Conservation (phyloP, 2,329 filamentous ascomycete genomes). For the Epichloe gansuensis region DNA sequence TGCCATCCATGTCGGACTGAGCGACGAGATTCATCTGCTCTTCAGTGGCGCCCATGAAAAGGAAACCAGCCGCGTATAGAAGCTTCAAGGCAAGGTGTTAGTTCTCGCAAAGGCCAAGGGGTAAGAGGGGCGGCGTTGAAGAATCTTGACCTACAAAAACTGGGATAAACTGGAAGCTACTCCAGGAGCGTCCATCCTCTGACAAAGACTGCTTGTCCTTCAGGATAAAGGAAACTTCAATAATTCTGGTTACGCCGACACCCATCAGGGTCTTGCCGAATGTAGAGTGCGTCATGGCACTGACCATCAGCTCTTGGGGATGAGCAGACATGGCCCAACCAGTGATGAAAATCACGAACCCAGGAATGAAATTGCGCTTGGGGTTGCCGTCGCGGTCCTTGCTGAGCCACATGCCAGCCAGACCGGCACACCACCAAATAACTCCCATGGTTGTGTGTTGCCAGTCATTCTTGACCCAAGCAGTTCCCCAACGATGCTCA, state of each 20-base stretch:
- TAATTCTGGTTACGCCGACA: constrained; percentile 69
- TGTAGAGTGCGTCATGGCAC: constrained; percentile 74
- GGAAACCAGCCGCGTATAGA: constrained; percentile 80
- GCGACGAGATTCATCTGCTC: constrained; percentile 81
- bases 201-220: constrained; percentile 55
- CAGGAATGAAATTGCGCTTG: constrained; percentile 86
- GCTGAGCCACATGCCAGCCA: constrained; percentile 88
- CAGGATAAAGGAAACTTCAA: constrained; percentile 84
- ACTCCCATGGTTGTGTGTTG: constrained; percentile 99
- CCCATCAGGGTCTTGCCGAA: constrained; percentile 96
- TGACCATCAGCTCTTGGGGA: constrained; percentile 71
- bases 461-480: constrained; percentile 87
- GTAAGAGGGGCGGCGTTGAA: not conserved
- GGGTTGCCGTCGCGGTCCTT: constrained; percentile 70
- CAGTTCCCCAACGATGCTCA: constrained; percentile 83
- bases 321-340: constrained; percentile 94
- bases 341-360: constrained; percentile 80
- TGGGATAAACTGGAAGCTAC: constrained; percentile 45
- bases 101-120: not conserved
- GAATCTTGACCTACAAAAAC: constrained; percentile 37
- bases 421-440: constrained; percentile 91
- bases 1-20: constrained; percentile 66
- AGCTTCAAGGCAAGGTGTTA: constrained; percentile 39
- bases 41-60: constrained; percentile 96
- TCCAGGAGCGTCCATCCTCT: constrained; percentile 56